Evolutionary conservation across 257 asterid species (phyloP), one percentile per base, ranked within the genome.

Genomic region (Nicotiana knightiana): DNA sequence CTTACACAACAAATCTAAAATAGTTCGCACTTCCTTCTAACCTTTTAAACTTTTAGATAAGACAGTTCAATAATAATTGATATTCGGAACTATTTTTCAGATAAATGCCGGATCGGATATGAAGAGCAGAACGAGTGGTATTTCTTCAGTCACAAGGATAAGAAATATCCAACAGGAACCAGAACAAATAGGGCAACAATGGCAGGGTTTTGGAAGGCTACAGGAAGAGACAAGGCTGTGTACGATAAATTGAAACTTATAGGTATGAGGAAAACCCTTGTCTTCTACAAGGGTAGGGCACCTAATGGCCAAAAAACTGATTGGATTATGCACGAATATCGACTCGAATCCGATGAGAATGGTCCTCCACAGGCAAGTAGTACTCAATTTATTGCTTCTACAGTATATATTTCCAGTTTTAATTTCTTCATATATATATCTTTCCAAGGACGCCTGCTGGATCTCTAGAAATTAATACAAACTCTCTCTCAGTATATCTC

Each of bases 121-220:
- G 96, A 92, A 82, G 94, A 89, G 82, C 92, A 90, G 82, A 90
- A 88, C 5, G 96, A 90, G 77, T 92, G 94, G 94, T 92, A 90
- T 64, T 92, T 92, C 83, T 92, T 92, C 89, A 92, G 93, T 82
- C 93, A 90, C 76, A 92, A 90, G 67, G 94, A 90, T 65, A 92
- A 89, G 89, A 92, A 92, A 83, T 92, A 90, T 79, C 96, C 96
- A 6, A 90, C 93, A 0, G 96, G 96, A 43, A 92, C 94, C 48
- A 89, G 96, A 80, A 92, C 96, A 0, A 92, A 92, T 24, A 83
- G 96, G 61, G 96, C 96, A 8, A 92, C 96, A 46, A 86, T 90
- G 24, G 92, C 94, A 0, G 96, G 96, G n/a, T 92, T 92, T 61
- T 92, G 96, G 96, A 90, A 92, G 86, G 96, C 94, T 1, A 92